These are phyloP conservation scores for Heliosperma pusillum DNA, from an alignment of 148 eudicot genomes.

Conservation along the genomic window DNA sequence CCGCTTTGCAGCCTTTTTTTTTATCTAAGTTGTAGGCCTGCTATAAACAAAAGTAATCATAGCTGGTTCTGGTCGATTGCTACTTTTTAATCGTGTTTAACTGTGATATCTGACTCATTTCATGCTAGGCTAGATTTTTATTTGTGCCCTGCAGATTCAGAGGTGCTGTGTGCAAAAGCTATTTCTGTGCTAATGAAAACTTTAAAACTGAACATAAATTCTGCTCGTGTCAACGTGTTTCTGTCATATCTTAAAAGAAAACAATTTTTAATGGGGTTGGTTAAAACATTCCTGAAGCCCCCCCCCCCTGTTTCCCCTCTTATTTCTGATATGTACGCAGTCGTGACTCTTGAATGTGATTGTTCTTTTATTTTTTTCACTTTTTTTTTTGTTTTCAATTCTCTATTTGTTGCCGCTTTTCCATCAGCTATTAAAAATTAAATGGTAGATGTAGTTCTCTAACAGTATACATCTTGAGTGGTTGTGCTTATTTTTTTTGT, in stretches of 20 bases:
- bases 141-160: neutral
- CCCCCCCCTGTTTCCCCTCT: neutral
- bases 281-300: neutral
- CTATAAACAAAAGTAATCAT: neutral
- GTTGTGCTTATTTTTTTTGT: no score
- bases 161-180: neutral
- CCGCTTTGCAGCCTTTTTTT: neutral
- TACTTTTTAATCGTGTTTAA: neutral
- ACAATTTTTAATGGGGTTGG: neutral
- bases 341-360: neutral
- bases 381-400: neutral
- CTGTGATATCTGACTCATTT: neutral
- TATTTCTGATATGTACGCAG: neutral
- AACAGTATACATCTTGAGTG: no score
- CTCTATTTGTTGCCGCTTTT: neutral
- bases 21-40: neutral
- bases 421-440: neutral
- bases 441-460: neutral
- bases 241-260: constrained; percentile 1
- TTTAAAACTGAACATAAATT: neutral
- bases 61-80: neutral
- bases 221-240: neutral
- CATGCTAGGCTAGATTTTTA: neutral
- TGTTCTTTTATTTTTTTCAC: neutral
- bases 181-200: neutral